Base-by-base conservation (phyloP, 2,329 filamentous ascomycete species). In the Scytalidium sp. region DNA sequence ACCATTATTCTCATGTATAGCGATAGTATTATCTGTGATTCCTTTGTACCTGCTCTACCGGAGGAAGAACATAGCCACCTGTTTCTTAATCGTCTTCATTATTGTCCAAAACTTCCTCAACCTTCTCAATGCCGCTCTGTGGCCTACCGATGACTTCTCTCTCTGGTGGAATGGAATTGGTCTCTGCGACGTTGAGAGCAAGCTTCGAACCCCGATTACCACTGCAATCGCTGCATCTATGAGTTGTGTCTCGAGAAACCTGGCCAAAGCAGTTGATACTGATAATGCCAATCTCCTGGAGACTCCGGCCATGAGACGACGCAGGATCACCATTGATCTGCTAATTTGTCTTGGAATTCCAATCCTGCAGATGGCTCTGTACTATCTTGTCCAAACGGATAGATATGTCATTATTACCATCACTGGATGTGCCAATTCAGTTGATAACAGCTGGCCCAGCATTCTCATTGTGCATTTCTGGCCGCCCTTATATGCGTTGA, bases 101-200 rank as follows among this genome's bases (percentile, higher is more conserved):
- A 65, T 78, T 20, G 50, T 83, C n/a, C 63, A 75, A 50, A 85
- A 85, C 58, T 49, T 83, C 47, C 73, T 79, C 62, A 78, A 74
- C 55, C 72, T 83, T 54, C 65, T 82, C 70, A 88, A 88, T 60
- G 72, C 83, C 2, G 63, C 85, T 45, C 75, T 87, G 52, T 89
- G 85, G 85, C 75, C 78, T 0, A 78, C 72, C 7, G 80, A 85
- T 55, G 69, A 85, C 55, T 59, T 77, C 11, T 32, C 60, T 0
- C 63, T 67, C 5, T 88, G 78, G 75, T 88, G 76, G 75, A 47
- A 49, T 2, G 85, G 85, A 3, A 60, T 64, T 4, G 76, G 75
- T 2, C 76, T 85, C 50, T 89, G 85, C 66, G 85, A 89, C 62
- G 68, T 88, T 44, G 75, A 87, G 56, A 71, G 76, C 47, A 82